Base-by-base conservation (phyloP, 169 alveolate species). In the Plasmodium knowlesi region DNA sequence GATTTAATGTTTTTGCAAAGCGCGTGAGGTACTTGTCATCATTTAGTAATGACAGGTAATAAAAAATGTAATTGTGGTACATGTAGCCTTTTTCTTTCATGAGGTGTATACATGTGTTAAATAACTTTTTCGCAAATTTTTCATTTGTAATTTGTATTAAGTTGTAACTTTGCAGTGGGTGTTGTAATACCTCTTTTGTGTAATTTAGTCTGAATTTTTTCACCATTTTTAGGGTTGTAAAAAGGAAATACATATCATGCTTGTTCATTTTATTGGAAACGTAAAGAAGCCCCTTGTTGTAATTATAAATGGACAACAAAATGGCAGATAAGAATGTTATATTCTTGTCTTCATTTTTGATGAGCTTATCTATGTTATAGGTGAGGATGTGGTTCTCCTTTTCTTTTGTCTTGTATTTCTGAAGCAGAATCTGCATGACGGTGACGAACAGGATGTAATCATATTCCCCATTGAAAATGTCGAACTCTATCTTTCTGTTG, bases 351-450 rank as follows among this genome's bases (percentile, higher is more conserved):
- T 22, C 79, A 74, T 76, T 86, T 76, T 76, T 74, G 34, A 86
- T 86, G 28, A 86, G 71, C 32, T 86, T 86, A 86, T 86, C 93
- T 39, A 86, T 86, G 46, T 86, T 86, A 70, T 28, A 74, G 61
- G 78, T 74, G 57, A 86, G 70, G 30, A 70, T 67, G 19, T 43
- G 67, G 57, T 86, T 67, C 30, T 67, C 80, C 19, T 86, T 50
- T 54, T 86, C 88, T 39, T 76, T 86, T 76, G 78, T 74, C 71
- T 86, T 86, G 76, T 39, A 86, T 74, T 86, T 86, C 61, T 86
- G 93, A 54, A 86, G 70, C 41, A 86, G 30, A n/a, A 86, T 86
- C 30, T 86, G 93, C 85, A 86, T 86, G 25, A 86, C 93, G 28
- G 93, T 86, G 41, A 86, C 72, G 46, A 86, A 86, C 41, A 86